Base-by-base conservation (phyloP, 2,329 filamentous ascomycete species). In the Fusarium sp. region DNA sequence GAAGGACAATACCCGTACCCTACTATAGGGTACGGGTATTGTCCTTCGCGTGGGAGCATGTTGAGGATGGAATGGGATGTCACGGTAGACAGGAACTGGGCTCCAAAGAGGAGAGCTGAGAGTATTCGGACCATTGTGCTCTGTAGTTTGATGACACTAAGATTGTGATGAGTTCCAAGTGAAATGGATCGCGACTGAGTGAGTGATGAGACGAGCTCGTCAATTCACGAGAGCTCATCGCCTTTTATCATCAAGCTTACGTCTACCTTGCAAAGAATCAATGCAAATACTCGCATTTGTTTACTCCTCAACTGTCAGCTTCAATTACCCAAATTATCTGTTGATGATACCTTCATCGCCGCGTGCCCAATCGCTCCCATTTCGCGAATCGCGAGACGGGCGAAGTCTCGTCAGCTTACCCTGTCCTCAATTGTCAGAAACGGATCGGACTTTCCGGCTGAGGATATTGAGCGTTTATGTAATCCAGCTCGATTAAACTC, bases 381-480 rank as follows among this genome's bases (percentile, higher is more conserved):
- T 24, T 25, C 57, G 57, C 47, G 46, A 40, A n/a, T 41, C 18
- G 46, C 57, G 60, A 18, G 4, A 32, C n/a, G 14, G 7, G 12
- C 7, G 44, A n/a, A 27, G 58, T 48, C 41, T 12, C 3, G 46
- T 62, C 22, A 54, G 57, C 59, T 61, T 62, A 62, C 30, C 6
- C 7, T 13, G 30, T 25, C 16, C 10, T 25, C 22, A 27, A 18
- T 16, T 18, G 24, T 37, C 34, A 12, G 13, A 10, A 27, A 27
- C 18, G 20, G 9, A 27, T 46, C 20, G 25, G 16, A 20, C 20
- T 29, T 37, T 37, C 34, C 34, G 34, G 10, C 18, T 5, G 18
- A 37, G 3, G 16, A 37, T 37, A 16, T 7, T 16, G 32, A 9
- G 20, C 18, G 14, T 41, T n/a, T 37, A 41, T 41, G 32, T 52